A percentile compares a stretch with the other conserved stretches of the same genome.
Evolutionary conservation across 148 eudicot species (phyloP).

Genomic region (Salicornia ramosissima): DNA sequence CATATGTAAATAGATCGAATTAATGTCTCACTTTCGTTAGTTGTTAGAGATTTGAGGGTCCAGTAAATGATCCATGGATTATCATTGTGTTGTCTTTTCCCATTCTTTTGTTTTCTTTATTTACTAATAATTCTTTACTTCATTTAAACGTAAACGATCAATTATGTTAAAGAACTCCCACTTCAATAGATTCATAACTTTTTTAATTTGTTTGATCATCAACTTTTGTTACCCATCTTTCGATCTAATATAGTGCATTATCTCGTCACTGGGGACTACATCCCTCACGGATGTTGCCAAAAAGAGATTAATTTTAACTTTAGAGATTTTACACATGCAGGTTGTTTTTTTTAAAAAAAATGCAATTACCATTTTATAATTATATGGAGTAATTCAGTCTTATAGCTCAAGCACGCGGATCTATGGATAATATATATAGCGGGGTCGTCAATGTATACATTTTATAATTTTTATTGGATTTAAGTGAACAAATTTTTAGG

Average conservation of each 20-base stretch:
- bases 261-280: not conserved
- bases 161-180: conserved; percentile 1
- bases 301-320: not conserved
- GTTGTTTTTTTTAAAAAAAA: too few relatives aligned
- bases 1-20: too few relatives aligned
- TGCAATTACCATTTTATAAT: too few relatives aligned
- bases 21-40: too few relatives aligned
- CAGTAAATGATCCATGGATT: not conserved
- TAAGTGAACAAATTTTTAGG: too few relatives aligned
- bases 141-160: not conserved
- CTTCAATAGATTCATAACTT: not conserved
- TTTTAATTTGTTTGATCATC: not conserved
- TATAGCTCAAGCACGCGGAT: too few relatives aligned
- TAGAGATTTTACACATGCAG: not conserved
- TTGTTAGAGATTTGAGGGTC: not conserved
- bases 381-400: too few relatives aligned
- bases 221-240: not conserved
- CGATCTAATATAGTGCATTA: not conserved
- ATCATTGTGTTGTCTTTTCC: not conserved
- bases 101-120: not conserved
- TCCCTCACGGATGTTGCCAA: not conserved
- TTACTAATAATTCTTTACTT: conserved; percentile 21
- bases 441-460: too few relatives aligned
- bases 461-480: too few relatives aligned
- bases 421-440: too few relatives aligned